Evolutionary conservation across 148 eudicot genomes (phyloP), one percentile per base, ranked within the genome.

Genomic region (Nepenthes gracilis): DNA sequence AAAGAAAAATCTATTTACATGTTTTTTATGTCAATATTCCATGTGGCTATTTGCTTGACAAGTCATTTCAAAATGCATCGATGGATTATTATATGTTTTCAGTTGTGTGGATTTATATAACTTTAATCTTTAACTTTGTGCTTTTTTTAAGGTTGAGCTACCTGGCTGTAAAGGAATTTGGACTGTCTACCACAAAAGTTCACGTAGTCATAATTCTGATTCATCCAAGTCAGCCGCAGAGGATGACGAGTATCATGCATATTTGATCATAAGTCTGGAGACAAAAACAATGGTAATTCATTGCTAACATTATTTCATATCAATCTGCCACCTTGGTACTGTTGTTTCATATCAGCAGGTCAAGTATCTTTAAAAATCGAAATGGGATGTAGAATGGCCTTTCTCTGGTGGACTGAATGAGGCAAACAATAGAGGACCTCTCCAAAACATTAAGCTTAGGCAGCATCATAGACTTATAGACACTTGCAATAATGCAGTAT

Each of bases 161-260:
- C 92, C 90, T 23, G 99, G 92, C 63, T 86, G 95, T 71, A 89
- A 79, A 69, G 99, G 97, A 60, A 85, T 89, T 62, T 93, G 99
- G 99, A 89, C 99, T 54, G 99, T 93, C 65, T 93, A 93, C 73
- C 96, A 93, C 77, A 93, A 93, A 70, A 93, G 80, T 77, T 59
- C 85, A 50, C 99, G 96, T 47, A 72, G 72, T 76, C 93, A 83
- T 55, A 71, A 62, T 53, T 71, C 79, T 75, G 96, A 88, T 58
- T 78, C 88, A 55, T 86, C 89, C 50, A 88, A 80, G 77, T 67
- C 63, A 64, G 82, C 76, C 34, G 67, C 71, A 43, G 98, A 82
- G 71, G 95, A 93, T 72, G 97, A 93, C 71, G 99, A 93, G 64
- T 93, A 81, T 74, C 99, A 93, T 81, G 96, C 99, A 53, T 93